These are phyloP conservation scores for Paxillus rubicundulus DNA, from an alignment of 768 basidiomycete genomes.

Conservation along the genomic window DNA sequence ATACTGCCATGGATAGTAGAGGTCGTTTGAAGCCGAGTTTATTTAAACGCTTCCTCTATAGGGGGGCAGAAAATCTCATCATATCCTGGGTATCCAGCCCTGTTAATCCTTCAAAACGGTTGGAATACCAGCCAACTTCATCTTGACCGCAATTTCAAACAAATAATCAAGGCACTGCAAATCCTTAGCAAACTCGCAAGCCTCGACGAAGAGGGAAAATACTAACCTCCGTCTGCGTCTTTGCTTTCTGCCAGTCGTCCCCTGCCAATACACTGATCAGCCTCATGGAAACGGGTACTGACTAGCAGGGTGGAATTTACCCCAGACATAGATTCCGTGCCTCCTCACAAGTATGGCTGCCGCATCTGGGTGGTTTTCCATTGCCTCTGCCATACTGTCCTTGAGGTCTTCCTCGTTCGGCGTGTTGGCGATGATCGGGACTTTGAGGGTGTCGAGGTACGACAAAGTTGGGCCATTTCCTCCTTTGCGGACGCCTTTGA, in stretches of 20 bases:
- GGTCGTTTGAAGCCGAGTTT: no score
- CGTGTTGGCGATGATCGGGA: slow-evolving; percentile 91
- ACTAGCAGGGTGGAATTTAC: slow-evolving; percentile 38
- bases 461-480: slow-evolving; percentile 76
- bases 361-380: slow-evolving; percentile 76
- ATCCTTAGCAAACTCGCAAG: slow-evolving; percentile 9
- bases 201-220: neutral
- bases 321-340: slow-evolving; percentile 87
- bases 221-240: slow-evolving; percentile 77
- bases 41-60: no score
- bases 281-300: neutral
- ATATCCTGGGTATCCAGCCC: neutral
- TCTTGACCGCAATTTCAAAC: slow-evolving; percentile 84
- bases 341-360: slow-evolving; percentile 74
- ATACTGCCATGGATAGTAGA: no score
- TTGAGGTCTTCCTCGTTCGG: slow-evolving; percentile 87
- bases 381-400: slow-evolving; percentile 85
- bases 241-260: slow-evolving; percentile 82
- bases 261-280: slow-evolving; percentile 34
- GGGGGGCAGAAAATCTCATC: no score
- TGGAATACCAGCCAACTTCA: slow-evolving; percentile 62
- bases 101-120: slow-evolving; percentile 36
- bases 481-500: slow-evolving; percentile 79
- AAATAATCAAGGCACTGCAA: slow-evolving; percentile 83
- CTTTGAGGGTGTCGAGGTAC: slow-evolving; percentile 79